Base-by-base conservation (phyloP, 2,329 filamentous ascomycete species). In the Penicillium sp. region DNA sequence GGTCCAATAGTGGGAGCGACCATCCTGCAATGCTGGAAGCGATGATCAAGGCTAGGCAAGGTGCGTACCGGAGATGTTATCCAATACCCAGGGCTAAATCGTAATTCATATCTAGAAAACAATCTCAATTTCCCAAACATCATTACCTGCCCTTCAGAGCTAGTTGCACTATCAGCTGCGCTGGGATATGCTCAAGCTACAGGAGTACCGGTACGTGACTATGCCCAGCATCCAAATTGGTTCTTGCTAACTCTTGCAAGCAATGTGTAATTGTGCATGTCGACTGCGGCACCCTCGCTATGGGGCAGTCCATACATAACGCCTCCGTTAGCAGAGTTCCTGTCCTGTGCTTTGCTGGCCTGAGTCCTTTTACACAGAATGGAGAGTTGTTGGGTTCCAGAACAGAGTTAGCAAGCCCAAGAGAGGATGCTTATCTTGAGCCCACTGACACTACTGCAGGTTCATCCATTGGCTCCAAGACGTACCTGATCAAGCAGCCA, bases 391-490 rank as follows among this genome's bases (percentile, higher is more conserved):
- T 85, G 1, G 89, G 89, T 27, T 86, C 81, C 31, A 78, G 89
- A 56, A 90, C 88, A 5, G 89, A 92, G 73, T 91, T 1, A 54
- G 46, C 10, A n/a, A 29, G 3, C 13, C 9, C 9, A 6, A n/a
- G 1, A 21, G 4, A 88, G 38, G 12, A 38, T 2, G 10, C 4
- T 25, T 25, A 0, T 5, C 7, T 16, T 2, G 5, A 10, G 13
- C 23, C 15, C 3, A 35, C 39, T 55, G 21, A 55, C 21, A 16
- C 13, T 31, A 12, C 2, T 3, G 7, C 16, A 62, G 60, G 9
- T 63, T 63, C 15, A 91, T 91, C 62, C 89, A 92, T 68, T 92
- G 88, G 87, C 85, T 91, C 25, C 89, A 92, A 66, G 87, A 92
- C 69, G 85, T 90, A 6, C 88, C 86, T 0, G 88, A 92, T 65